Base-by-base conservation (phyloP, 2,329 filamentous ascomycete genomes). In the Pseudogymnoascus sp. region DNA sequence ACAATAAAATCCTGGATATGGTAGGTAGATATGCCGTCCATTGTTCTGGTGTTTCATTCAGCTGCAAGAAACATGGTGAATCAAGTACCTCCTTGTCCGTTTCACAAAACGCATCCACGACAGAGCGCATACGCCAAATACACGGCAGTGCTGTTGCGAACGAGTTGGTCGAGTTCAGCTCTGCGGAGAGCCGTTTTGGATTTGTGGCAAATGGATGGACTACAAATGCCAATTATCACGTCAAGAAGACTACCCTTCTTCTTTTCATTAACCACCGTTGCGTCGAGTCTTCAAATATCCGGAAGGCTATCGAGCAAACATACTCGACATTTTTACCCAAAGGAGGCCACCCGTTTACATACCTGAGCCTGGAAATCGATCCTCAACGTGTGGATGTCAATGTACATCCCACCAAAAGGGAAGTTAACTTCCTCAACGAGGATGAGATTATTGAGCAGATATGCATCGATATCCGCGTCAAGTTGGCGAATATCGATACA, bases 391-490 rank as follows among this genome's bases (percentile, higher is more conserved):
- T 99, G 3, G 95, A 99, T 74, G 96, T 99, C 72, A 99, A 99
- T 69, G 89, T 99, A 0, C 95, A 99, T 74, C 95, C 95, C 0
- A 99, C 95, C 0, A 99, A 99, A 75, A 84, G 91, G 60, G 93
- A 99, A 73, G 95, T 99, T 18, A 95, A 97, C 71, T 97, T 99
- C 70, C 81, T 99, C 21, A 96, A 97, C 66, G 95, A 99, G 73
- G 95, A 99, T 67, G 95, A 99, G 69, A 96, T 99, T 53, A 89
- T 95, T 56, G 90, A 95, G 67, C 83, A 85, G 12, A 87, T 99
- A 3, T 97, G 93, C 76, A 85, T 88, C 65, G 84, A 90, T 62
- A 89, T 99, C 21, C 84, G 90, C 61, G 81, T 84, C 7, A 88
- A 88, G 68, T 82, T 99, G 3, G 89, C 91, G 9, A 88, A 88